Conservation (phyloP, 1,284 basidiomycete genomes). For the Rhodotorula sp. region DNA sequence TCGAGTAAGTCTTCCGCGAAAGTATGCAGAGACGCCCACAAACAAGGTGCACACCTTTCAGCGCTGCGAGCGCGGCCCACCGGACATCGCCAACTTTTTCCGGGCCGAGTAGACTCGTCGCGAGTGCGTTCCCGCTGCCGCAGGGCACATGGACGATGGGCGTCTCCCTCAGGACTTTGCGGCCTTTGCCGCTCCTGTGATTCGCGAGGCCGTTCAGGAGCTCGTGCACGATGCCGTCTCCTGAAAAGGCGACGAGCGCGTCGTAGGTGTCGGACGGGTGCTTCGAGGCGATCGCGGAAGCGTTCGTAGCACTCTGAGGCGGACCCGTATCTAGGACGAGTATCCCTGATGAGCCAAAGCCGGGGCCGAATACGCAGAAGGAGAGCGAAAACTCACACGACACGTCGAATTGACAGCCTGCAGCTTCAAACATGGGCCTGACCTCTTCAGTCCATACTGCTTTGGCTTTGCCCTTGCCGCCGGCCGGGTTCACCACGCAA, state of each 20-base stretch:
- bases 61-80: constrained; percentile 25
- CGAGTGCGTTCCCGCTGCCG: constrained; percentile 79
- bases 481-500: constrained; percentile 82
- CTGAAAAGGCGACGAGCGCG: constrained; percentile 78
- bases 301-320: constrained; percentile 58
- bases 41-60: constrained; percentile 35
- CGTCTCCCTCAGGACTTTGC: constrained; percentile 63
- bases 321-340: constrained; percentile 65
- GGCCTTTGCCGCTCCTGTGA: constrained; percentile 62
- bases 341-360: too few relatives aligned
- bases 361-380: neutral
- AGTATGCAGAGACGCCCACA: too few relatives aligned
- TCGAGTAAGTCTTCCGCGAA: too few relatives aligned
- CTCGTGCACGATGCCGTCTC: constrained; percentile 88
- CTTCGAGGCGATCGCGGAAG: constrained; percentile 64
- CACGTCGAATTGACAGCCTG: constrained; percentile 67
- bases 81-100: constrained; percentile 47
- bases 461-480: constrained; percentile 76
- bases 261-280: constrained; percentile 66
- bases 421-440: constrained; percentile 75
- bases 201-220: constrained; percentile 84
- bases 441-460: constrained; percentile 65
- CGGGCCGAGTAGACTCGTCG: constrained; percentile 42
- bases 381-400: constrained; percentile 55
- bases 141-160: constrained; percentile 85